Base-by-base conservation (phyloP, 2,329 filamentous ascomycete genomes). In the Penicillium expansum region DNA sequence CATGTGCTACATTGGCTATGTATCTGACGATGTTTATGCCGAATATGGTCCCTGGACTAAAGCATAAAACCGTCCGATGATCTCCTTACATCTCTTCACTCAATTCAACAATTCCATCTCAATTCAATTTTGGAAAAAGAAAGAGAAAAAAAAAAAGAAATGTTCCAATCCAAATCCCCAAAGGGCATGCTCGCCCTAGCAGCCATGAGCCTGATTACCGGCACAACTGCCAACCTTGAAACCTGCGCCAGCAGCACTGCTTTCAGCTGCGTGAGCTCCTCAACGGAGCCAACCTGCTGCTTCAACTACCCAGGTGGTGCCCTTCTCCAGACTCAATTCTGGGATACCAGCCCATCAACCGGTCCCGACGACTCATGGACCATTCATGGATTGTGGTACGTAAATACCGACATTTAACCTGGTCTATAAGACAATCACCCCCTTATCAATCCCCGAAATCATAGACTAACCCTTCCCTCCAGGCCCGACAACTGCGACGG, bases 241-340 rank as follows among this genome's bases (percentile, higher is more conserved):
- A 61, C 65, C 22, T 76, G 72, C 56, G 60, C 63, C 39, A 63
- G 58, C 42, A 59, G 76, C 59, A 72, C 74, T 8, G 77, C 80
- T 57, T 67, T 84, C 49, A 85, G 82, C 66, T 86, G 83, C 65
- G 79, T 82, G 54, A 83, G 83, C 65, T 80, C 77, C 6, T 80
- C 79, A 5, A 73, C 71, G 74, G 79, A 43, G 54, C 74, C 58
- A 71, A 83, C 63, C 4, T 86, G 83, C 73, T 86, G 83, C 75
- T 84, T 82, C 74, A 83, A 85, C 60, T 73, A 77, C 14, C 83
- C 83, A 0, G 83, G 83, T 35, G 83, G 83, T 22, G 76, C 82
- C 48, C 69, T 86, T 30, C 73, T 85, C 14, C 77, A 79, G 69
- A 85, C 83, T 10, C 83, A 86, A 58, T 85, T 86, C 70, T 86